These are phyloP conservation scores for Echria macrotheca DNA, from an alignment of 495 filamentous ascomycete genomes.

Conservation along the genomic window DNA sequence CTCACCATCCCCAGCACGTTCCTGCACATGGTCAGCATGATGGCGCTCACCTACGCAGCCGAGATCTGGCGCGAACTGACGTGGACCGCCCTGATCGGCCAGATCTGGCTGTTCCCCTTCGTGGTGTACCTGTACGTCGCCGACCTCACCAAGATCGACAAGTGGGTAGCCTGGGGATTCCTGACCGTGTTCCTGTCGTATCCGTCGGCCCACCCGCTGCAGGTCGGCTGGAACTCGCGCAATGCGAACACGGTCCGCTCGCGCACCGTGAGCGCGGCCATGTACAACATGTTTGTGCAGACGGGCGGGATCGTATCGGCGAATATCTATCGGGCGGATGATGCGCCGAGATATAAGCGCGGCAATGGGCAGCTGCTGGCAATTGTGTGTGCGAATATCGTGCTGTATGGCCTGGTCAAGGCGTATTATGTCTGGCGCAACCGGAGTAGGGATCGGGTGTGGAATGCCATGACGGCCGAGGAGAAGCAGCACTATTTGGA, in stretches of 20 bases:
- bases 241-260: constrained; percentile 67
- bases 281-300: constrained; percentile 66
- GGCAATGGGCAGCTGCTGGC: constrained; percentile 60
- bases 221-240: constrained; percentile 58
- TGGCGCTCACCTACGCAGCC: constrained; percentile 43
- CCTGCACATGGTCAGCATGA: constrained; percentile 40
- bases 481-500: constrained; percentile 59
- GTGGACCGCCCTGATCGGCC: constrained; percentile 37
- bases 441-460: constrained; percentile 33
- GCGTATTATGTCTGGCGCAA: constrained; percentile 61
- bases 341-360: constrained; percentile 56
- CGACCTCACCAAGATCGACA: constrained; percentile 38
- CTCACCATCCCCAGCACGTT: constrained; percentile 36
- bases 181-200: constrained; percentile 53
- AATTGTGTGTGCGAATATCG: constrained; percentile 50
- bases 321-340: constrained; percentile 59
- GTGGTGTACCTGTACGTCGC: constrained; percentile 48
- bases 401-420: constrained; percentile 53
- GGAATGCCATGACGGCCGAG: constrained; percentile 59
- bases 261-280: constrained; percentile 56
- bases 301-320: constrained; percentile 54
- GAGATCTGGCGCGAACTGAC: constrained; percentile 49
- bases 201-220: constrained; percentile 51
- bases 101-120: constrained; percentile 54
- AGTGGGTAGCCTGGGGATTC: constrained; percentile 53